Evolutionary conservation across 2,329 filamentous ascomycete species (phyloP).

Genomic region (Trichoderma endophyticum): DNA sequence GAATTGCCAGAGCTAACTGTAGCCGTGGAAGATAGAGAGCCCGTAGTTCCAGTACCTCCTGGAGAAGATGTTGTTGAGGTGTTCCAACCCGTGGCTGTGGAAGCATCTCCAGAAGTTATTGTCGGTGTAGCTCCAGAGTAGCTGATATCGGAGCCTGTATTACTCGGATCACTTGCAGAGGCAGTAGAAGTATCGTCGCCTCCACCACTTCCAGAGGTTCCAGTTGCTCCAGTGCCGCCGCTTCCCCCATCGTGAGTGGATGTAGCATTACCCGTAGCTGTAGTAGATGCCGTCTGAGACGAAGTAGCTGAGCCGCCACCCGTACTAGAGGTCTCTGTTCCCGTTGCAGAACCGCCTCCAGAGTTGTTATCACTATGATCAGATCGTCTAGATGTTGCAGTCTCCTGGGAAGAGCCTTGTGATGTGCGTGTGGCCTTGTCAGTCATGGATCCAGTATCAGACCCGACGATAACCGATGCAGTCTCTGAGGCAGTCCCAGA

Average conservation of each 20-base stretch:
- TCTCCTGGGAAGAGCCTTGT: background rate
- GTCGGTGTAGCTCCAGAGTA: background rate
- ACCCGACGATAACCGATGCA: background rate
- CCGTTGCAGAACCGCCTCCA: background rate
- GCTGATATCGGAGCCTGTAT: background rate
- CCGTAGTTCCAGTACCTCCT: background rate
- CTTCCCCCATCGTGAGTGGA: background rate
- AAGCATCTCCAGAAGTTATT: background rate
- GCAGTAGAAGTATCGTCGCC: background rate
- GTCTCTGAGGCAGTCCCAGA: background rate
- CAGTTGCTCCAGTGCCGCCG: background rate
- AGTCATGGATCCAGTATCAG: conserved; percentile 17
- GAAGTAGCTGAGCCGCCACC: background rate
- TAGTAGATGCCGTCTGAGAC: background rate
- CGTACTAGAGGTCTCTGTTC: background rate
- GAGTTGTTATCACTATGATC: background rate
- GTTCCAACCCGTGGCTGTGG: conserved; percentile 12
- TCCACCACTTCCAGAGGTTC: background rate
- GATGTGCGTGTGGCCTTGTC: conserved; percentile 1
- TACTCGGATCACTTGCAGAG: background rate
- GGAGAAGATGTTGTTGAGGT: background rate
- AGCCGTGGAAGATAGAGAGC: background rate
- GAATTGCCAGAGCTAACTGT: background rate
- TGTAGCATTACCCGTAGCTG: background rate
- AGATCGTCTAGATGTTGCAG: background rate